phyloP scores from a whole-genome alignment of 148 eudicot genomes.

The Cornus suecica region DNA sequence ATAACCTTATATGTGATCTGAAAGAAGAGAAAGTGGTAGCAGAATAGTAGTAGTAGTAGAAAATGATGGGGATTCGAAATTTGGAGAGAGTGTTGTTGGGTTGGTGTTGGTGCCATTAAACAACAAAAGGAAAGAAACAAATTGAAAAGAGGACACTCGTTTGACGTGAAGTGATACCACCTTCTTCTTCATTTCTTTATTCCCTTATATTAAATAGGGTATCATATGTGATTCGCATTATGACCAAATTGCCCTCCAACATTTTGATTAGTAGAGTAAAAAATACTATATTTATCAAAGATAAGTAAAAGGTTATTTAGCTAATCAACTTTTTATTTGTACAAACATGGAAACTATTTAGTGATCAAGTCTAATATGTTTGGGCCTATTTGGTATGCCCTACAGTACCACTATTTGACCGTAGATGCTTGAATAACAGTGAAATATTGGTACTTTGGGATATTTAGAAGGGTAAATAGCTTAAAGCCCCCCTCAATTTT shows the following conservation, averaged over 20 bases:
- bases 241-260: conserved; percentile 11
- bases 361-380: no score
- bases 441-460: no score
- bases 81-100: conserved; percentile 10
- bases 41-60: neutral
- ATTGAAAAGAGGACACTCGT: conserved; percentile 38
- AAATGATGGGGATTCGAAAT: conserved; percentile 26
- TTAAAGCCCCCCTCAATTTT: no score
- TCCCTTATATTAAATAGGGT: neutral
- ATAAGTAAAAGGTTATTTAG: no score
- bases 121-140: conserved; percentile 40
- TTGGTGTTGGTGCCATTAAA: conserved; percentile 29
- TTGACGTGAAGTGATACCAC: conserved; percentile 37
- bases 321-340: no score
- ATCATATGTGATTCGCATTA: neutral
- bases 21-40: neutral
- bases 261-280: no score
- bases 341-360: no score
- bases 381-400: no score
- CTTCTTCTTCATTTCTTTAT: conserved; percentile 21
- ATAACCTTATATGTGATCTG: conserved; percentile 9
- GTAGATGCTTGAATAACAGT: no score
- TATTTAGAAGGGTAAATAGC: no score
- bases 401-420: no score
- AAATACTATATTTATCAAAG: no score